Percentiles rank a stretch among this genome's conserved stretches.
Conservation (phyloP, 148 eudicot genomes). For the Fagopyrum tataricum region DNA sequence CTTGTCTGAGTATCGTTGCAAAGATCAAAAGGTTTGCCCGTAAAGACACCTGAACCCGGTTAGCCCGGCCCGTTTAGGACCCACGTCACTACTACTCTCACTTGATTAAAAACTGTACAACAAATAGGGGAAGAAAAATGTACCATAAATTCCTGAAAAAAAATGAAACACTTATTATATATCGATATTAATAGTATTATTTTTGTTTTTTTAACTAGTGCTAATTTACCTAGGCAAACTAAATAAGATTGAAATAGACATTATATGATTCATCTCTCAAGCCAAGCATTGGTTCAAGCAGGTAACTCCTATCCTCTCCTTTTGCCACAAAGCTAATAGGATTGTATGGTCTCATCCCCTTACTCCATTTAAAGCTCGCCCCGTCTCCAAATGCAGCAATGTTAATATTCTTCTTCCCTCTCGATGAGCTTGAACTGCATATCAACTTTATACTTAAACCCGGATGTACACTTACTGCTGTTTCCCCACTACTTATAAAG, state of each 20-base stretch:
- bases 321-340: constrained; percentile 78
- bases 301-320: constrained; percentile 54
- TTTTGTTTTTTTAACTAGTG: no score
- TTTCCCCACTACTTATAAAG: constrained; percentile 34
- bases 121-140: no score
- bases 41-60: no score
- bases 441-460: constrained; percentile 32
- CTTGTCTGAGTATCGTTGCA: no score
- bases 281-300: constrained; percentile 60
- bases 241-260: constrained; percentile 50
- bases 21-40: no score
- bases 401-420: constrained; percentile 11
- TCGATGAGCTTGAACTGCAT: constrained; percentile 27
- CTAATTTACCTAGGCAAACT: neutral
- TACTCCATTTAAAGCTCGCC: constrained; percentile 40
- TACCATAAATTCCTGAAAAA: no score
- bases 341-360: constrained; percentile 54
- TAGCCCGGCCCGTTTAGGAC: no score
- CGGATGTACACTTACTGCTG: neutral
- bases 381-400: constrained; percentile 23
- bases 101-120: no score
- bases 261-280: constrained; percentile 73
- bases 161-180: no score
- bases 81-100: no score
- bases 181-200: no score